A percentile compares a stretch with the other conserved stretches of the same genome.
Evolutionary conservation across 805 yeast species (phyloP).

Genomic region (Zygosaccharomyces siamensis): DNA sequence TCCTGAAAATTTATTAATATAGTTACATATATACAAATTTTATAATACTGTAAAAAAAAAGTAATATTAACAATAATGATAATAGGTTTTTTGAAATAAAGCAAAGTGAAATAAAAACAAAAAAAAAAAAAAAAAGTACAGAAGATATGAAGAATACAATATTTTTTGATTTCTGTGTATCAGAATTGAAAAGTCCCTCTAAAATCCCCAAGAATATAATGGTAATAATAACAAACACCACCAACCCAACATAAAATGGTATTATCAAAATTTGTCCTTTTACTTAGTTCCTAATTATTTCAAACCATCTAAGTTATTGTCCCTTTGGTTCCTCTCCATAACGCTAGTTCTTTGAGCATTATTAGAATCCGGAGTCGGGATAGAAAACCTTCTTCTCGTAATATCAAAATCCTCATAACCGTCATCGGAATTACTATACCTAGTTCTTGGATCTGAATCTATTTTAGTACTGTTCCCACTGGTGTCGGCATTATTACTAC

Average conservation of each 20-base stretch:
- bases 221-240: background rate
- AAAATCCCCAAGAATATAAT: background rate
- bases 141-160: background rate
- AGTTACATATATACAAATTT: conserved; percentile 1
- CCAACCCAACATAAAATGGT: background rate
- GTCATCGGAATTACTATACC: background rate
- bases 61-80: background rate
- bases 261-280: background rate
- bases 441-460: conserved; percentile 1
- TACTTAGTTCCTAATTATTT: background rate
- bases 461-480: background rate
- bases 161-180: background rate
- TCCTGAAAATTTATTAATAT: conserved; percentile 1
- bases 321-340: background rate
- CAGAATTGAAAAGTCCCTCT: background rate
- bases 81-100: background rate
- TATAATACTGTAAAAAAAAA: background rate
- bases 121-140: background rate
- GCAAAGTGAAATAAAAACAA: background rate
- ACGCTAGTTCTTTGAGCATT: conserved; percentile 3
- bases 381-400: conserved; percentile 10
- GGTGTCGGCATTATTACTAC: background rate
- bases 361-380: conserved; percentile 20
- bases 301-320: background rate
- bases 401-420: conserved; percentile 5